Conservation (phyloP, 352 stramenopile genomes). For the Globisporangium nodosum region DNA sequence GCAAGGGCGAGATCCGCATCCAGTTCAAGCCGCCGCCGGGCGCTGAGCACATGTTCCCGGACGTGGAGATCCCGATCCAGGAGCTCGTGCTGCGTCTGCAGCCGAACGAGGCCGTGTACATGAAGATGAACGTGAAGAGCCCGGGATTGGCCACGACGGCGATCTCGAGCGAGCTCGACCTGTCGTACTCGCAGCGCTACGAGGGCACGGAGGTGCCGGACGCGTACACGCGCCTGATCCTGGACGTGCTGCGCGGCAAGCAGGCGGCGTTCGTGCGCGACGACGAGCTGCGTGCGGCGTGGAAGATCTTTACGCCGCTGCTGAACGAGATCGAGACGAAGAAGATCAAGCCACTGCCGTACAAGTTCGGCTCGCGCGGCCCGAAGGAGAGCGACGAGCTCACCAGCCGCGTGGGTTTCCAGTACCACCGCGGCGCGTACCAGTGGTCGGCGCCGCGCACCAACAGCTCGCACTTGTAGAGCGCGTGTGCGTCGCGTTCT, state of each 20-base stretch:
- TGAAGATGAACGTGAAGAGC: constrained; percentile 96
- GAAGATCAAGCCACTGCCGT: constrained; percentile 89
- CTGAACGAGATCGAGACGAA: constrained; percentile 94
- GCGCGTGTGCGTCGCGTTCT: neutral
- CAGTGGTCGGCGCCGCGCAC: constrained; percentile 54
- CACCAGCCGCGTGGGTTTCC: constrained; percentile 56
- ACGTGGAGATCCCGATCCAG: constrained; percentile 87
- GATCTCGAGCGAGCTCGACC: constrained; percentile 95
- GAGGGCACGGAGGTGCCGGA: constrained; percentile 88
- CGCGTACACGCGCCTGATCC: constrained; percentile 96
- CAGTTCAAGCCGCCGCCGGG: constrained; percentile 94
- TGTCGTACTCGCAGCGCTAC: constrained; percentile 93
- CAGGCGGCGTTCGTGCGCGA: constrained; percentile 95
- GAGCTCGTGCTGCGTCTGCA: constrained; percentile 97
- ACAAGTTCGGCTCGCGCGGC: constrained; percentile 91
- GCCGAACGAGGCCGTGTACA: constrained; percentile 95
- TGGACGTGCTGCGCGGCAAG: constrained; percentile 96
- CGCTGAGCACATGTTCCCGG: constrained; percentile 88
- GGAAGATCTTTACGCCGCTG: constrained; percentile 98
- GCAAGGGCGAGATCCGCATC: constrained; percentile 96
- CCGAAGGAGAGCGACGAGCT: constrained; percentile 89
- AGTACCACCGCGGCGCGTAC: constrained; percentile 75
- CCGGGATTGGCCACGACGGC: constrained; percentile 87
- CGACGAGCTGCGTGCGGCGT: constrained; percentile 95
- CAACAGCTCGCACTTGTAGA: constrained; percentile 46